phyloP scores from a whole-genome alignment of 2,329 filamentous ascomycete genomes.

The Colletotrichum sidae region DNA sequence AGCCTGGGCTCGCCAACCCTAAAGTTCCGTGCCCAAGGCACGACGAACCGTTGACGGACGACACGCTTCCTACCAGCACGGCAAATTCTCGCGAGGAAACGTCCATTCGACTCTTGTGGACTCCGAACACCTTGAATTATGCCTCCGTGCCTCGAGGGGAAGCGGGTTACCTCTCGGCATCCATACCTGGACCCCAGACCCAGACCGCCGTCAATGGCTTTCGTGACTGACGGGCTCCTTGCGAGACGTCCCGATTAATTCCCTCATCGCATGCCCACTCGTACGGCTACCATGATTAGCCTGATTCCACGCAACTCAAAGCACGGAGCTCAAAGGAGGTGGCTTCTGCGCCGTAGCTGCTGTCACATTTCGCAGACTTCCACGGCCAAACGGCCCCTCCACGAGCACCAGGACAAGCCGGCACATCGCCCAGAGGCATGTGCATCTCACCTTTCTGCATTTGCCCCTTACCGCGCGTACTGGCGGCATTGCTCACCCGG shows the following conservation, averaged over 20 bases:
- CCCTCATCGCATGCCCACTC: slow-evolving; percentile 36
- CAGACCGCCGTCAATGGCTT: slow-evolving; percentile 26
- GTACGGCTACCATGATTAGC: slow-evolving; percentile 32
- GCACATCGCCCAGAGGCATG: slow-evolving; percentile 27
- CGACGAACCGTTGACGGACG: slow-evolving; percentile 4
- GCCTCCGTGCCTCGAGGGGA: neutral
- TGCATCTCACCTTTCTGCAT: slow-evolving; percentile 17
- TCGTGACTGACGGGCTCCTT: slow-evolving; percentile 17
- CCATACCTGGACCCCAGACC: slow-evolving; percentile 1
- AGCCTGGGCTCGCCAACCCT: slow-evolving; percentile 25
- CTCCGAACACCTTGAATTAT: neutral
- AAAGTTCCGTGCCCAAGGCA: slow-evolving; percentile 25
- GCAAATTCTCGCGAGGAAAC: slow-evolving; percentile 6
- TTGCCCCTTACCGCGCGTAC: slow-evolving; percentile 10
- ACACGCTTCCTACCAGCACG: slow-evolving; percentile 1
- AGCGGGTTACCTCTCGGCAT: neutral
- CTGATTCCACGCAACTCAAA: slow-evolving; percentile 31
- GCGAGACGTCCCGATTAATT: slow-evolving; percentile 32
- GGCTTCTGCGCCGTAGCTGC: slow-evolving; percentile 12
- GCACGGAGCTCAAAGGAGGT: slow-evolving; percentile 22
- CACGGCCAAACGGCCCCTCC: slow-evolving; percentile 11
- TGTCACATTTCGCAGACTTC: slow-evolving; percentile 33
- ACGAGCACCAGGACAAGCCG: slow-evolving; percentile 7
- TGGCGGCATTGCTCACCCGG: slow-evolving; percentile 17
- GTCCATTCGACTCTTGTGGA: slow-evolving; percentile 10